Conservation (phyloP, 78 protist genomes). For the slime mould (Dictyostelium discoideum) region dicty_2.7 NC_007091.3:4585001-4585500, state of each 20-base stretch:
- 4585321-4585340: background rate
- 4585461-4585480: background rate
- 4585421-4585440: background rate
- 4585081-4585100: background rate
- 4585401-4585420: background rate
- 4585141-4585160: background rate
- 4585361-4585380: background rate
- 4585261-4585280: slow-evolving; percentile 15
- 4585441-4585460: background rate
- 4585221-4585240: background rate
- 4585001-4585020: background rate
- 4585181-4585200: background rate
- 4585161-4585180: too few species aligned
- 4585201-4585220: background rate
- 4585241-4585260: background rate
- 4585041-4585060: background rate
- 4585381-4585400: background rate
- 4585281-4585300: background rate
- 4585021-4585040: slow-evolving; percentile 1
- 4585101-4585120: slow-evolving; percentile 31
- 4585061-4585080: slow-evolving; percentile 10
- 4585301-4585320: background rate
- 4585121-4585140: background rate
- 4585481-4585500: background rate
- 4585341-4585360: background rate